A percentile compares a stretch with the other conserved stretches of the same genome.
phyloP scores from a whole-genome alignment of 352 stramenopile genomes.

The Globisporangium acanthophoron region DNA sequence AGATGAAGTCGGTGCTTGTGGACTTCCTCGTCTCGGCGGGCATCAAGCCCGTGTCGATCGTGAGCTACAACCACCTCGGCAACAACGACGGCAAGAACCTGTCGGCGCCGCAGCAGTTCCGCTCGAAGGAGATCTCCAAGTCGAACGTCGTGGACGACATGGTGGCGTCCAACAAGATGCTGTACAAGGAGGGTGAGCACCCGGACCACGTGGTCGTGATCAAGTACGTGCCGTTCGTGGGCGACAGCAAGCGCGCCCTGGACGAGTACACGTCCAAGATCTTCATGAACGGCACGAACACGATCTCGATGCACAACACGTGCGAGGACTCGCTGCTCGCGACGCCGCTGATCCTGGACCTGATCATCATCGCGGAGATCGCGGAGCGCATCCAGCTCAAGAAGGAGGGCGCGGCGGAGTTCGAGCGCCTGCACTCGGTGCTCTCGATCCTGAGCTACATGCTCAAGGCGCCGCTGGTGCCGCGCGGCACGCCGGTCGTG shows the following conservation, averaged over 20 bases:
- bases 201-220: conserved; percentile 99
- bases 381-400: conserved; percentile 95
- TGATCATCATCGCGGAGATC: conserved; percentile 97
- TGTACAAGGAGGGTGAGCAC: conserved; percentile 98
- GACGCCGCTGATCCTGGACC: conserved; percentile 97
- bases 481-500: conserved; percentile 96
- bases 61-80: conserved; percentile 99
- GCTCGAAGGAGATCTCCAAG: conserved; percentile 99
- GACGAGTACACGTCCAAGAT: conserved; percentile 99
- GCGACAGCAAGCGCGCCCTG: conserved; percentile 98
- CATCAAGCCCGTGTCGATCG: conserved; percentile 99
- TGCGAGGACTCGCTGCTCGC: conserved; percentile 99
- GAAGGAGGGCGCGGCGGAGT: conserved; percentile 84
- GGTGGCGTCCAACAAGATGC: conserved; percentile 95
- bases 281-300: conserved; percentile 99
- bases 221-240: conserved; percentile 99
- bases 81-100: conserved; percentile 99
- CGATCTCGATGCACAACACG: conserved; percentile 99
- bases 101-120: conserved; percentile 97
- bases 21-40: conserved; percentile 98
- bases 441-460: conserved; percentile 98
- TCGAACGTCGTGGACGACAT: conserved; percentile 99
- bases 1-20: conserved; percentile 99
- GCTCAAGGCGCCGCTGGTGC: conserved; percentile 98
- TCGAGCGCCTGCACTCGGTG: conserved; percentile 96